A percentile compares a stretch with the other conserved stretches of the same genome.
Evolutionary conservation across 1,284 basidiomycete genomes (phyloP).

Genomic region (Neotropicomus parvogracilis): DNA sequence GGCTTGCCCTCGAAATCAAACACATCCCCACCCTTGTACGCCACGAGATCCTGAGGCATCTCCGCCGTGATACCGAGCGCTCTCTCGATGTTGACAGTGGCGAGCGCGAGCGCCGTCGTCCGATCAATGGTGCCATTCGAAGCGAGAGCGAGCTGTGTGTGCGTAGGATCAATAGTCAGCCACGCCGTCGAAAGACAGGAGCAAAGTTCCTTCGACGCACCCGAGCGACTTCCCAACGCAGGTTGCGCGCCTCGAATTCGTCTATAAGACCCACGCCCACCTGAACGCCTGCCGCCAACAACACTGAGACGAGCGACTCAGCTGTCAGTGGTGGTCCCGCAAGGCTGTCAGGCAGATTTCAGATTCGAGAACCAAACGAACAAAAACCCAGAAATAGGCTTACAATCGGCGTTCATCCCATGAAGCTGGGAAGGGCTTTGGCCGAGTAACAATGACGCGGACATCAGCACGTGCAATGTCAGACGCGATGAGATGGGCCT

Average conservation of each 20-base stretch:
- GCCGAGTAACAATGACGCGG: slow-evolving; percentile 64
- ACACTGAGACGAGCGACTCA: slow-evolving; percentile 57
- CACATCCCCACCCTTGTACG: slow-evolving; percentile 45
- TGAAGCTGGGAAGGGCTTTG: slow-evolving; percentile 54
- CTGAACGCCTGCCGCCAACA: slow-evolving; percentile 62
- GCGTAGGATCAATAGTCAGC: no score
- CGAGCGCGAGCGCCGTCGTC: slow-evolving; percentile 41
- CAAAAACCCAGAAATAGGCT: slow-evolving; percentile 12
- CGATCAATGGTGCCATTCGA: slow-evolving; percentile 42
- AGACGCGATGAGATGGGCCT: slow-evolving; percentile 71
- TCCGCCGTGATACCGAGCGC: slow-evolving; percentile 40
- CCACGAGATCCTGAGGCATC: slow-evolving; percentile 46
- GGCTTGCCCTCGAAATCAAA: slow-evolving; percentile 48
- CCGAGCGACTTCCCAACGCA: slow-evolving; percentile 74
- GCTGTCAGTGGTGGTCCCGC: slow-evolving; percentile 73
- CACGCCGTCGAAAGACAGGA: no score
- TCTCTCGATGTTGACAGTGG: slow-evolving; percentile 51
- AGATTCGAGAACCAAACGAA: not conserved
- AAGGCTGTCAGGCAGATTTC: slow-evolving; percentile 36
- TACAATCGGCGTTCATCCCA: slow-evolving; percentile 72
- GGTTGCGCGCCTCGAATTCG: slow-evolving; percentile 65
- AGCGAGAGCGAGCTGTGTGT: slow-evolving; percentile 9
- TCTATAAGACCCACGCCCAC: slow-evolving; percentile 68
- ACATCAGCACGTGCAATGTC: slow-evolving; percentile 68
- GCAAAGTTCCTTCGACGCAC: slow-evolving; percentile 40